Evolutionary conservation across 768 basidiomycete genomes (phyloP), one percentile per base, ranked within the genome.

Genomic region (Lentinula boryana): DNA sequence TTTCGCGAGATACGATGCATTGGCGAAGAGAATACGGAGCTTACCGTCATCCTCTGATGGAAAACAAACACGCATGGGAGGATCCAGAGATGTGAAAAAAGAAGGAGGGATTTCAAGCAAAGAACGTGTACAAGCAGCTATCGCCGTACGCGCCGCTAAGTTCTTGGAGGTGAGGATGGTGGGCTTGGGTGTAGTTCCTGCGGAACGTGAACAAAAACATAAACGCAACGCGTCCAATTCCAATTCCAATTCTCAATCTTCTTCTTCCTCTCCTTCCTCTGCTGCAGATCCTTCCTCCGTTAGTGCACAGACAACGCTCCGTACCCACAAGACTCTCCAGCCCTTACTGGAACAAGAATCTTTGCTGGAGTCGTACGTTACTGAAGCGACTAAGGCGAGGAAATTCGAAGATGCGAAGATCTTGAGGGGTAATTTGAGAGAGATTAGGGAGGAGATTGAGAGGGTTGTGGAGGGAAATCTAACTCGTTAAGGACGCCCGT

Each of bases 351-450:
- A 98, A 73, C 96, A 98, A 72, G 96, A 99, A 72, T 88, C 89
- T 2, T 80, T 98, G 51, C 80, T 99, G 18, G 91, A 95, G 72
- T 81, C 86, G 1, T 98, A 95, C 68, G 84, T 98, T 7, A 87
- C 90, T 65, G 94, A 98, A 70, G 96, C 96, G 5, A 89, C 87
- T 72, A 82, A 86, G 2, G 88, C 89, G 65, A 80, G 96, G 46
- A 98, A 98, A 74, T 98, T 98, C 64, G 96, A 98, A 72, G 97
- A 99, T 68, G 90, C 89, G 13, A 89, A 89, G 72, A 89, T 89
- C 3, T 76, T 99, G 63, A 87, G 91, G 69, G 70, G 75, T 35
- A 95, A 89, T 70, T 71, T 98, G 55, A 78, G 76, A 50, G 96
- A 98, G 75, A 92, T 99, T 60, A 79, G 88, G 64, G 78, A 69